Evolutionary conservation across 1,284 basidiomycete species (phyloP).

Genomic region (Cutaneotrichosporon cavernicola): DNA sequence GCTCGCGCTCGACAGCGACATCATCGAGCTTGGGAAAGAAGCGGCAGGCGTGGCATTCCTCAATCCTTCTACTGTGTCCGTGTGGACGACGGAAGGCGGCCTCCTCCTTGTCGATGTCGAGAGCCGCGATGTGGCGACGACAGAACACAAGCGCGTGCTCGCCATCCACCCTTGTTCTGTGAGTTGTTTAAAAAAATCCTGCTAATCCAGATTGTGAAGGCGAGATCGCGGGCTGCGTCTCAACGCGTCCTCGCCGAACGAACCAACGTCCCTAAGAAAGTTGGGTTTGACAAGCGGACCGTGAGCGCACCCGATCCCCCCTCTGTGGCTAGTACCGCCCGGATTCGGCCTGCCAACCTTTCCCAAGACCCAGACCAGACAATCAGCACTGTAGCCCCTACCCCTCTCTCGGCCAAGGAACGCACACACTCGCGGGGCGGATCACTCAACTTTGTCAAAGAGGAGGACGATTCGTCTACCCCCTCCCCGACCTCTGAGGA

Average conservation of each 20-base stretch:
- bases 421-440: not conserved
- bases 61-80: constrained; percentile 26
- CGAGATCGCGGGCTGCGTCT: not conserved
- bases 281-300: constrained; percentile 7
- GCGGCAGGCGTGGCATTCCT: constrained; percentile 24
- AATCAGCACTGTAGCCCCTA: constrained; percentile 1
- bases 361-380: not conserved
- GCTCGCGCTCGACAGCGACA: constrained; percentile 9
- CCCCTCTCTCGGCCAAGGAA: not conserved
- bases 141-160: constrained; percentile 20
- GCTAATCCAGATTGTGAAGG: not conserved
- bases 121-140: constrained; percentile 13
- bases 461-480: not conserved
- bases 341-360: constrained; percentile 13
- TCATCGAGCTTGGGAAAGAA: constrained; percentile 11
- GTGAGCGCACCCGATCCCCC: constrained; percentile 1
- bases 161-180: constrained; percentile 15
- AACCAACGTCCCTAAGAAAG: constrained; percentile 3
- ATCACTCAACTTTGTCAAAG: not conserved
- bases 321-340: constrained; percentile 12
- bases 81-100: constrained; percentile 11
- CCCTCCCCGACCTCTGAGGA: not conserved
- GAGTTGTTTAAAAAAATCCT: too few relatives aligned
- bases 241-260: constrained; percentile 7
- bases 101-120: constrained; percentile 14